A percentile compares a stretch with the other conserved stretches of the same genome.
phyloP scores from a whole-genome alignment of 345 rosid species.

The Eucalyptus pumila region DNA sequence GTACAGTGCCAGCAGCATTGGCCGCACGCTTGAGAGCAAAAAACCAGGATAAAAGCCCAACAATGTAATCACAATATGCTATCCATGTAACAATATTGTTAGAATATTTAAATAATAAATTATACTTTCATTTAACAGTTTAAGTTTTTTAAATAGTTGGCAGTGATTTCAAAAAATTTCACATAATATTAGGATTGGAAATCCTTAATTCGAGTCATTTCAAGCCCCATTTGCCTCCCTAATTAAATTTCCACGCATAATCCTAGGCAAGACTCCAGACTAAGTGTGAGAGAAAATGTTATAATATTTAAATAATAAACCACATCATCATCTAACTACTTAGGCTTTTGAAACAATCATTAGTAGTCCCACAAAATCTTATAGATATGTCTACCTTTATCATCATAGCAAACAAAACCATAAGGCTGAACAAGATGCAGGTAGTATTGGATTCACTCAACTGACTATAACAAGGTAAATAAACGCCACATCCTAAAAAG shows the following conservation, averaged over 20 bases:
- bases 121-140: accelerated
- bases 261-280: accelerated
- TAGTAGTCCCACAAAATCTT: too few relatives aligned
- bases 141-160: accelerated
- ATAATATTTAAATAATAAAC: too few relatives aligned
- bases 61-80: neutral
- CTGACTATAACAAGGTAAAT: neutral
- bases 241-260: accelerated
- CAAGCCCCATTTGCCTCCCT: accelerated
- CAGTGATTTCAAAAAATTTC: accelerated
- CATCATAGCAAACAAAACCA: neutral
- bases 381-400: neutral
- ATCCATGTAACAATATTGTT: neutral
- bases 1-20: constrained; percentile 90
- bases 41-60: constrained; percentile 13
- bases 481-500: neutral
- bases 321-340: too few relatives aligned
- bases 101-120: too few relatives aligned
- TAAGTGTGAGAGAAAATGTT: accelerated
- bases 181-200: accelerated
- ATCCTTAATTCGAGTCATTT: too few relatives aligned
- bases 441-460: neutral
- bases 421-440: neutral
- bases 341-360: accelerated
- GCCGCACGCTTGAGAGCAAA: constrained; percentile 89